A percentile compares a stretch with the other conserved stretches of the same genome.
Evolutionary conservation across 2,329 filamentous ascomycete species (phyloP).

Genomic region (Fusarium sp.): DNA sequence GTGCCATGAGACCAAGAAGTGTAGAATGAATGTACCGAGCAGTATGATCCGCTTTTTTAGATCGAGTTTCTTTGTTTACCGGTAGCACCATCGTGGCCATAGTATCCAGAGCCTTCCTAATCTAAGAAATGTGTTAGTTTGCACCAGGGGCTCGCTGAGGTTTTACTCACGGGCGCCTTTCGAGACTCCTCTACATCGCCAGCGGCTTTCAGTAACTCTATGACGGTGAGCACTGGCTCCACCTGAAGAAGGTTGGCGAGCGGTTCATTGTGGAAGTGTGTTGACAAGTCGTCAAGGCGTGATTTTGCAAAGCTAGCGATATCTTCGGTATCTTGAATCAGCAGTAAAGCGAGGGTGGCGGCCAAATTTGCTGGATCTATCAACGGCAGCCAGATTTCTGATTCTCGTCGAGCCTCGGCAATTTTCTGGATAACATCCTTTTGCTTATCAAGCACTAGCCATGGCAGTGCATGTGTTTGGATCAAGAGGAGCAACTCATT

Average conservation of each 20-base stretch:
- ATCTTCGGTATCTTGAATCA: conserved; percentile 70
- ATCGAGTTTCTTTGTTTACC: conserved; percentile 59
- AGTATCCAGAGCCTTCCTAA: conserved; percentile 63
- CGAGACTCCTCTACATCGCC: conserved; percentile 75
- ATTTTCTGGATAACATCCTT: conserved; percentile 86
- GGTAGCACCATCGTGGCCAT: conserved; percentile 61
- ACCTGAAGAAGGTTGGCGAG: conserved; percentile 79
- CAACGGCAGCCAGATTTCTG: conserved; percentile 70
- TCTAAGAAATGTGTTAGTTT: conserved; percentile 56
- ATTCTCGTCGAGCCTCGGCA: conserved; percentile 80
- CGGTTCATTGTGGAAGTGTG: conserved; percentile 76
- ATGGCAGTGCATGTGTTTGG: conserved; percentile 87
- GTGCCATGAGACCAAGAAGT: conserved; percentile 87
- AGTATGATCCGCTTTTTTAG: conserved; percentile 70
- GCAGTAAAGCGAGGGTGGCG: conserved; percentile 70
- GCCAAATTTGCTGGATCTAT: conserved; percentile 71
- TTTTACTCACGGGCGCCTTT: conserved; percentile 68
- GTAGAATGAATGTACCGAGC: conserved; percentile 85
- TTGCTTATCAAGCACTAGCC: conserved; percentile 84
- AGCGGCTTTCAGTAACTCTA: conserved; percentile 85
- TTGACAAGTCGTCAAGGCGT: conserved; percentile 76
- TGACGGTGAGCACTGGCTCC: conserved; percentile 81
- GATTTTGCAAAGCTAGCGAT: conserved; percentile 77
- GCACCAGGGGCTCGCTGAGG: neutral
- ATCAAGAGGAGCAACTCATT: conserved; percentile 81